phyloP scores from a whole-genome alignment of 768 basidiomycete species.

The Boletus pseudo-olivaceus region DNA sequence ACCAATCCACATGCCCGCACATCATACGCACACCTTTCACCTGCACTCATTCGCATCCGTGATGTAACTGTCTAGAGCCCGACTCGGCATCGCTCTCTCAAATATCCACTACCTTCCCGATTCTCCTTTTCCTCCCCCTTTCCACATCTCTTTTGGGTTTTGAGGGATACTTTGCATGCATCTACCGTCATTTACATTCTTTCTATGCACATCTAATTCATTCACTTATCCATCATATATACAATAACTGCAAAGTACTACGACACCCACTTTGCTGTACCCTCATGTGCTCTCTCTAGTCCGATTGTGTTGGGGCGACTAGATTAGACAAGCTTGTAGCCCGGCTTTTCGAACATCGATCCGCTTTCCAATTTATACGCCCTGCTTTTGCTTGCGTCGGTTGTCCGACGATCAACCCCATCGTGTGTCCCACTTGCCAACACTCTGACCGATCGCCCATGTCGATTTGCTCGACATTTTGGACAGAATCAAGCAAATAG shows the following conservation, averaged over 20 bases:
- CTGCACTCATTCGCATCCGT: constrained; percentile 44
- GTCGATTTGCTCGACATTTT: constrained; percentile 5
- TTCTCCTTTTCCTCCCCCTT: constrained; percentile 9
- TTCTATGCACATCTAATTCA: constrained; percentile 30
- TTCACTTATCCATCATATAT: constrained; percentile 37
- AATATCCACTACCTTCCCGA: not conserved
- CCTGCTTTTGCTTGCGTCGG: constrained; percentile 18
- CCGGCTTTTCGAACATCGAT: constrained; percentile 20
- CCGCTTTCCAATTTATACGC: constrained; percentile 40
- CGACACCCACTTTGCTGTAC: constrained; percentile 29
- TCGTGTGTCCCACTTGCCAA: constrained; percentile 39
- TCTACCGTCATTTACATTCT: constrained; percentile 23
- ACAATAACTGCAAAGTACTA: constrained; percentile 24
- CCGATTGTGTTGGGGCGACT: constrained; percentile 23
- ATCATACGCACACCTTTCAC: constrained; percentile 54
- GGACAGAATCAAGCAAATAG: constrained; percentile 43
- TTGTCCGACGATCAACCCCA: constrained; percentile 31
- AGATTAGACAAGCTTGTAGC: constrained; percentile 28
- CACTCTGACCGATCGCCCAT: constrained; percentile 47
- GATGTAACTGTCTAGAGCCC: constrained; percentile 30
- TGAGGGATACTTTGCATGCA: constrained; percentile 10
- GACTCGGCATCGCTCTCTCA: not conserved
- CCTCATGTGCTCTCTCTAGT: constrained; percentile 34
- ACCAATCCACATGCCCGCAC: constrained; percentile 57
- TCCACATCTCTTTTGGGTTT: constrained; percentile 12